Percentiles rank a stretch among this genome's conserved stretches.
phyloP scores from a whole-genome alignment of 495 filamentous ascomycete species.

The Hypoxylon trugodes region DNA sequence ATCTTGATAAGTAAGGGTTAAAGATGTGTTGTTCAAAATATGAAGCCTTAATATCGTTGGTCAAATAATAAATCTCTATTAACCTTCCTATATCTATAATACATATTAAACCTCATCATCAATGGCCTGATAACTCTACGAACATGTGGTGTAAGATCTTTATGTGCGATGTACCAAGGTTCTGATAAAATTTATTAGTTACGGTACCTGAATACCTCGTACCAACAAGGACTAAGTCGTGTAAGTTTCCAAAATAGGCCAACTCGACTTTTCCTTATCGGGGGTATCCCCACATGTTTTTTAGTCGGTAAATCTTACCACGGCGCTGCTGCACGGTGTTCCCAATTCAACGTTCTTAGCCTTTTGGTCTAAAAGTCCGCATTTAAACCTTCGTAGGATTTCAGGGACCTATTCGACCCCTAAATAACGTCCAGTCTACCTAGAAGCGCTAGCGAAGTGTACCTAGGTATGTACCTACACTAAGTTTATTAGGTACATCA shows the following conservation, averaged over 20 bases:
- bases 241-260: slow-evolving; percentile 28
- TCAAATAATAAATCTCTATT: background rate
- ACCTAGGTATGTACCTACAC: background rate
- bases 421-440: too few relatives aligned
- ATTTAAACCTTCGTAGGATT: slow-evolving; percentile 14
- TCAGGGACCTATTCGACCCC: slow-evolving; percentile 27
- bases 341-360: slow-evolving; percentile 14
- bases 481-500: too few relatives aligned
- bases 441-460: too few relatives aligned
- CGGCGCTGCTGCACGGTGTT: slow-evolving; percentile 1
- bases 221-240: slow-evolving; percentile 1
- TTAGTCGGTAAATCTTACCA: slow-evolving; percentile 26
- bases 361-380: slow-evolving; percentile 9
- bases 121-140: slow-evolving; percentile 12
- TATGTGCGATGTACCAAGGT: too few relatives aligned
- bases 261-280: slow-evolving; percentile 24
- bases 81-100: background rate
- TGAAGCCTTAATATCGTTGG: too few relatives aligned
- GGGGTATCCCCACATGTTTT: slow-evolving; percentile 23
- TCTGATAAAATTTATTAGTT: background rate
- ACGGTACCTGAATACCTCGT: slow-evolving; percentile 1
- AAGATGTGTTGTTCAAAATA: too few relatives aligned
- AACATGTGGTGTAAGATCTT: background rate
- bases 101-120: background rate
- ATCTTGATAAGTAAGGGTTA: too few relatives aligned